Conservation (phyloP, 2,329 filamentous ascomycete genomes). For the Exophiala spinifera region DNA sequence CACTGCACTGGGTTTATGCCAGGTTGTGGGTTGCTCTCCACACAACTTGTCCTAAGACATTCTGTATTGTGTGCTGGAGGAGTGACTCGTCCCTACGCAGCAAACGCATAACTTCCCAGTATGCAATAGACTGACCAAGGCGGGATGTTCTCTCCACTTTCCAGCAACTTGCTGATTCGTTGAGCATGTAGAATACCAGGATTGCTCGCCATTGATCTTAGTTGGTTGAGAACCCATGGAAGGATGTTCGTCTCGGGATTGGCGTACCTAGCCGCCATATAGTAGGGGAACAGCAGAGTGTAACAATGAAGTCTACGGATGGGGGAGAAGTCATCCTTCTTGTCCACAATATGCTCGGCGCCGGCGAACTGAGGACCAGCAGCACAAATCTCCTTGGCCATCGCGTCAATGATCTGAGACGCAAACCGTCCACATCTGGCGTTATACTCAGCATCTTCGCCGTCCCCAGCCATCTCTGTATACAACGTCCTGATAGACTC, state of each 20-base stretch:
- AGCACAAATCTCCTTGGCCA: constrained; percentile 35
- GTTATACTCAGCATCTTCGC: background rate
- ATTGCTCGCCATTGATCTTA: constrained; percentile 17
- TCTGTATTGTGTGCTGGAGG: background rate
- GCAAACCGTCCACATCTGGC: constrained; percentile 7
- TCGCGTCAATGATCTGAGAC: constrained; percentile 24
- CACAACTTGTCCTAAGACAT: too few species aligned
- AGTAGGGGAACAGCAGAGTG: constrained; percentile 29
- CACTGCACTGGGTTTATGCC: too few species aligned
- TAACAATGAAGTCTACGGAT: constrained; percentile 21
- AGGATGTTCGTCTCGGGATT: constrained; percentile 12
- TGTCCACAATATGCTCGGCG: background rate
- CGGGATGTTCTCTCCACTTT: constrained; percentile 6
- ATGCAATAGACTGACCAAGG: constrained; percentile 30
- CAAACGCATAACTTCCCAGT: constrained; percentile 30
- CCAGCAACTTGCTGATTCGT: constrained; percentile 23
- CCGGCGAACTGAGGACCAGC: constrained; percentile 33
- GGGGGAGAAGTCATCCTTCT: constrained; percentile 2
- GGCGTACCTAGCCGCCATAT: constrained; percentile 25
- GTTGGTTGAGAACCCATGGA: constrained; percentile 24
- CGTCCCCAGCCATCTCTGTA: background rate
- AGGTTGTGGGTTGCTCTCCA: background rate
- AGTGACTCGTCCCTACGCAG: constrained; percentile 8
- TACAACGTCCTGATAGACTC: constrained; percentile 24
- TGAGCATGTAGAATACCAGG: constrained; percentile 22